Evolutionary conservation across 441 rosid species (phyloP).

Genomic region (Gossypium trilobum): DNA sequence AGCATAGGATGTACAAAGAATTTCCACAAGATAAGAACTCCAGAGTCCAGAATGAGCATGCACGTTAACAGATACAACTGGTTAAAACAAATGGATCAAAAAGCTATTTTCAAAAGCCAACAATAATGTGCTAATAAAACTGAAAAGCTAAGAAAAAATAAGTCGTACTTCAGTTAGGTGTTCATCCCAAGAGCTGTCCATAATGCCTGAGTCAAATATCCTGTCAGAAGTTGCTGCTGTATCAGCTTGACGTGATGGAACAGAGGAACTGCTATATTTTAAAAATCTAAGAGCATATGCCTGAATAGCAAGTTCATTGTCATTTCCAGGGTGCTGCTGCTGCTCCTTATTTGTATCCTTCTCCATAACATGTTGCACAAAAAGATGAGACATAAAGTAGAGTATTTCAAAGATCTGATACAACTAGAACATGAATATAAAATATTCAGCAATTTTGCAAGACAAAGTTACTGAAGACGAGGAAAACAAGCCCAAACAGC

Average conservation of each 20-base stretch:
- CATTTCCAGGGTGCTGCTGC: conserved; percentile 31
- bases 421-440: background rate
- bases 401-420: background rate
- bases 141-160: conserved; percentile 8
- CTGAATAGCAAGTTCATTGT: conserved; percentile 36
- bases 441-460: background rate
- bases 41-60: background rate
- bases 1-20: background rate
- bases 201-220: conserved; percentile 39
- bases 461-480: background rate
- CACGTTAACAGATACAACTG: background rate
- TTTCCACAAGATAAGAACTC: background rate
- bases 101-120: conserved; percentile 8
- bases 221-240: conserved; percentile 55
- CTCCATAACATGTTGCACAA: conserved; percentile 15
- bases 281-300: conserved; percentile 80
- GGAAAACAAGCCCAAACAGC: background rate
- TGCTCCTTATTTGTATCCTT: conserved; percentile 45
- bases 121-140: conserved; percentile 5
- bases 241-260: conserved; percentile 48
- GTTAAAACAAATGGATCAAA: background rate
- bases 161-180: conserved; percentile 65
- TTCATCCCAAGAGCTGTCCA: conserved; percentile 63
- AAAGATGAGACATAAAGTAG: background rate
- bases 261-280: conserved; percentile 40